Conservation (phyloP, 1,284 basidiomycete species). For the Sanguinoderma infundibulare region DNA sequence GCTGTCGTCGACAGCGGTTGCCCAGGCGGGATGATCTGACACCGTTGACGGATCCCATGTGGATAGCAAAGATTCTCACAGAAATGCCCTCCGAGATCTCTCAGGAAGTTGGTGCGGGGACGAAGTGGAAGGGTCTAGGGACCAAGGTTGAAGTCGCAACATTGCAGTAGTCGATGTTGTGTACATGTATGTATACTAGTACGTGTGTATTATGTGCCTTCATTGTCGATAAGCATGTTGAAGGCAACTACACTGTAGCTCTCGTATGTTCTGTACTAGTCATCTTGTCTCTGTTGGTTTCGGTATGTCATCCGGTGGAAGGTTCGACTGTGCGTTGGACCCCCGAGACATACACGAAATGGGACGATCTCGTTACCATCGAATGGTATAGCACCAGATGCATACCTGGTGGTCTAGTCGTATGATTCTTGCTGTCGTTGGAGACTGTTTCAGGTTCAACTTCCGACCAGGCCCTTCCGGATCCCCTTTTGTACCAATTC, state of each 20-base stretch:
- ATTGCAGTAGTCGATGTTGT: slow-evolving; percentile 5
- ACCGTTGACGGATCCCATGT: slow-evolving; percentile 88
- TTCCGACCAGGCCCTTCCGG: too few relatives aligned
- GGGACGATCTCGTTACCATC: too few relatives aligned
- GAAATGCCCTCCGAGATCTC: slow-evolving; percentile 64
- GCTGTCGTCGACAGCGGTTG: slow-evolving; percentile 55
- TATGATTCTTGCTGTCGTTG: too few relatives aligned
- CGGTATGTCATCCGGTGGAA: neutral
- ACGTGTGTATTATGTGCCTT: too few relatives aligned
- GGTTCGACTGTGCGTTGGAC: too few relatives aligned
- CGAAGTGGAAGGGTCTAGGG: slow-evolving; percentile 81
- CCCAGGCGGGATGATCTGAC: slow-evolving; percentile 86
- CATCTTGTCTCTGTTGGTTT: neutral
- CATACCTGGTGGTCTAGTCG: too few relatives aligned
- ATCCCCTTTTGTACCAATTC: too few relatives aligned
- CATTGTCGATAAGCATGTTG: neutral
- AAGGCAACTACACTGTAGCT: neutral
- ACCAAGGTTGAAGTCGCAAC: slow-evolving; percentile 47
- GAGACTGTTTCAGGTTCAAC: too few relatives aligned
- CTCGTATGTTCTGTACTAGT: neutral
- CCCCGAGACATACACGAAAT: too few relatives aligned
- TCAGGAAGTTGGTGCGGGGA: slow-evolving; percentile 65
- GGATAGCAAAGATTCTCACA: slow-evolving; percentile 79
- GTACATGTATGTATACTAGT: neutral
- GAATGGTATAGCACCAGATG: too few relatives aligned